Evolutionary conservation across 768 basidiomycete species (phyloP).

Genomic region (Cyclocybe cylindracea): DNA sequence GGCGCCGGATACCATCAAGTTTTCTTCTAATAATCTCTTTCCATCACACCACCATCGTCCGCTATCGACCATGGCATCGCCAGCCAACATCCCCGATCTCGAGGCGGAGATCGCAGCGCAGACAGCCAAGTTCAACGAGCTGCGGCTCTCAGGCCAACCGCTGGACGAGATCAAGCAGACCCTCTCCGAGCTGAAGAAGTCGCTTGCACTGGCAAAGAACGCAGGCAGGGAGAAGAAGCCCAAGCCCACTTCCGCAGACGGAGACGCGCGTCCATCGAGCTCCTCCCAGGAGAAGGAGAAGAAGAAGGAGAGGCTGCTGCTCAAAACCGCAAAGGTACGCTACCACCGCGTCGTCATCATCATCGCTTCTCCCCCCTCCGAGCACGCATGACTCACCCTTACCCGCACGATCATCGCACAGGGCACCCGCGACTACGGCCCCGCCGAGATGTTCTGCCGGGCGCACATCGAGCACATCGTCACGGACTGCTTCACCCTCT

Average conservation of each 20-base stretch:
- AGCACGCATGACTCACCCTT: constrained; percentile 9
- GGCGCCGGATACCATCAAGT: no score
- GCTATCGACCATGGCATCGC: not conserved
- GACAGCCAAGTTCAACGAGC: constrained; percentile 59
- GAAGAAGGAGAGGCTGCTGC: constrained; percentile 69
- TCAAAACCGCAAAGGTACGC: constrained; percentile 94
- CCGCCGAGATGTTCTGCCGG: constrained; percentile 89
- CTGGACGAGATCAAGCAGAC: constrained; percentile 69
- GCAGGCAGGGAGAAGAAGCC: constrained; percentile 41
- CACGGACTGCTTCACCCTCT: constrained; percentile 83
- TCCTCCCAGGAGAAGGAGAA: constrained; percentile 47
- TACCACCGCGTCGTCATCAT: no score
- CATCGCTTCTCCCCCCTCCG: not conserved
- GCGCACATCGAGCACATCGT: constrained; percentile 88
- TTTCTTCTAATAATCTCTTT: not conserved
- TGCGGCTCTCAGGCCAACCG: constrained; percentile 55
- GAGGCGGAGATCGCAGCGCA: constrained; percentile 57
- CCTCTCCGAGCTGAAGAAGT: constrained; percentile 68
- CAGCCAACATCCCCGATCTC: constrained; percentile 28
- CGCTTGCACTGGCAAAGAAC: constrained; percentile 43
- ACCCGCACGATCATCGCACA: constrained; percentile 27
- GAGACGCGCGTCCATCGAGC: constrained; percentile 23
- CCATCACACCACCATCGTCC: not conserved
- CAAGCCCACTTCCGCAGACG: constrained; percentile 16
- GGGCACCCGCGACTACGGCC: constrained; percentile 96